phyloP scores from a whole-genome alignment of 1,284 basidiomycete genomes.

The Cronartium ribicola region DNA sequence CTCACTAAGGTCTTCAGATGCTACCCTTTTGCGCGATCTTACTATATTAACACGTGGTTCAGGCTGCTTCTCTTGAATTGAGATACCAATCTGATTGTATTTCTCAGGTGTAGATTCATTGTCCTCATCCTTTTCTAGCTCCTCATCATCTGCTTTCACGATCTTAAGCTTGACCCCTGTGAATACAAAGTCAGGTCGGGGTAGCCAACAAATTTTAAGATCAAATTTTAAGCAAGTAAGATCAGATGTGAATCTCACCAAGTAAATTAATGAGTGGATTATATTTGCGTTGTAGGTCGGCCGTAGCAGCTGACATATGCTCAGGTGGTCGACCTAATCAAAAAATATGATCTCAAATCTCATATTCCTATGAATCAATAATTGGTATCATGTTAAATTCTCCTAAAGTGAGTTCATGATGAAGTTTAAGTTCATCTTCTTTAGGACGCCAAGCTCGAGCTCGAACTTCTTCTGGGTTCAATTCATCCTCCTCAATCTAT shows the following conservation, averaged over 20 bases:
- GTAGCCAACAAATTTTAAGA: not conserved
- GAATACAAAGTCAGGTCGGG: not conserved
- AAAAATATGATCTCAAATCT: not conserved
- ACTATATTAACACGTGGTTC: not conserved
- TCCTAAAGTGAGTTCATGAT: not conserved
- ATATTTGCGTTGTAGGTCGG: constrained; percentile 32
- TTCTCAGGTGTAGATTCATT: not conserved
- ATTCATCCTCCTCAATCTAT: constrained; percentile 14
- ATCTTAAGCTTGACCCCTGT: constrained; percentile 29
- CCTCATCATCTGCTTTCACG: constrained; percentile 9
- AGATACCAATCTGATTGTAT: not conserved
- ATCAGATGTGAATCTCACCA: not conserved
- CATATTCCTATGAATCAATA: not conserved
- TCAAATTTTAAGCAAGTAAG: not conserved
- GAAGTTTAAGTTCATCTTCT: not conserved
- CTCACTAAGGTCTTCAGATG: not conserved
- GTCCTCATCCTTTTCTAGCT: not conserved
- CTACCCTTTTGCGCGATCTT: not conserved
- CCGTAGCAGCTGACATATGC: constrained; percentile 26
- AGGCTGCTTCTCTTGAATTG: not conserved
- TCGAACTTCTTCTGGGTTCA: constrained; percentile 13
- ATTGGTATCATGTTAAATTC: not conserved
- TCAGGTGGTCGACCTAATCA: constrained; percentile 18
- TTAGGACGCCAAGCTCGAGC: constrained; percentile 31
- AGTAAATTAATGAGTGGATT: constrained; percentile 38